These are phyloP conservation scores for Candida frijolesensis DNA, from an alignment of 1,139 yeast species.

Conservation along the genomic window DNA sequence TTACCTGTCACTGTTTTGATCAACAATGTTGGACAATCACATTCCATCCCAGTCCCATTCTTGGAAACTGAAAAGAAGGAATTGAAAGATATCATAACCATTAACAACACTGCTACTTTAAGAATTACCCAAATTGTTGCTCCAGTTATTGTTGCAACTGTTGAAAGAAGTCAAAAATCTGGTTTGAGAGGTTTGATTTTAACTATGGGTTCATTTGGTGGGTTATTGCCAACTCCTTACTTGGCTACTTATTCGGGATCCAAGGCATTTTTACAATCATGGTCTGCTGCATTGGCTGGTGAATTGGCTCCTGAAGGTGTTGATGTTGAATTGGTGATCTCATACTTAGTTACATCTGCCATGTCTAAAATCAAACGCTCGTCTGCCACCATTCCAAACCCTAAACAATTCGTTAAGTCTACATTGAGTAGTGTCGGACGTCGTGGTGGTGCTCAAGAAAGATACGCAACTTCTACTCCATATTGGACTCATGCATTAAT, in stretches of 20 bases:
- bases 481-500: conserved; percentile 92
- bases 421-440: conserved; percentile 73
- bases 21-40: conserved; percentile 95
- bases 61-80: conserved; percentile 76
- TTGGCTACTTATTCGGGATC: conserved; percentile 96
- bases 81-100: conserved; percentile 74
- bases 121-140: conserved; percentile 76
- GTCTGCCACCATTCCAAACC: conserved; percentile 77
- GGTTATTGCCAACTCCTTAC: conserved; percentile 87
- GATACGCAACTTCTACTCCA: conserved; percentile 86
- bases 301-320: conserved; percentile 70
- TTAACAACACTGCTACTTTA: conserved; percentile 84
- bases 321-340: conserved; percentile 83
- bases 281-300: conserved; percentile 90
- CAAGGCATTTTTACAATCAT: conserved; percentile 88
- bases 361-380: conserved; percentile 91
- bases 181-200: conserved; percentile 69
- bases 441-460: conserved; percentile 90
- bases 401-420: conserved; percentile 73
- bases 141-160: conserved; percentile 65
- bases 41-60: conserved; percentile 93
- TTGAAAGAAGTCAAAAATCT: conserved; percentile 30
- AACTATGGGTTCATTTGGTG: conserved; percentile 98
- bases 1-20: conserved; percentile 72
- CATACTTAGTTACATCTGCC: conserved; percentile 93